phyloP scores from a whole-genome alignment of 441 rosid genomes.

The Jatropha podagrica region DNA sequence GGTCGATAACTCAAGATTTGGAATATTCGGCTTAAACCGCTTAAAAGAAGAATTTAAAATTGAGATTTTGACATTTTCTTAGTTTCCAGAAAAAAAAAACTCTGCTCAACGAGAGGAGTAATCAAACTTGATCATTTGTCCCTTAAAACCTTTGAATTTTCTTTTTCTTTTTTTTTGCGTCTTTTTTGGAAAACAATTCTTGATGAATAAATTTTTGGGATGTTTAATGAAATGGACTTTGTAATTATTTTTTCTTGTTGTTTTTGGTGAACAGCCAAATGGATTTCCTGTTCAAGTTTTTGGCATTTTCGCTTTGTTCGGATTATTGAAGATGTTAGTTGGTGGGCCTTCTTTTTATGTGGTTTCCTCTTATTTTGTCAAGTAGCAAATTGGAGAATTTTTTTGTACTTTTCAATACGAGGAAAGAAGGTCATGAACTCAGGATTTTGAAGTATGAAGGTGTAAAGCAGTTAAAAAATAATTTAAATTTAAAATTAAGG shows the following conservation, averaged over 20 bases:
- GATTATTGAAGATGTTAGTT: no score
- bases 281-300: no score
- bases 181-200: no score
- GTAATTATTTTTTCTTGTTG: no score
- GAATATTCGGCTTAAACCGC: not conserved
- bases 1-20: not conserved
- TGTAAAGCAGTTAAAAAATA: not conserved
- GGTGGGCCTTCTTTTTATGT: not conserved
- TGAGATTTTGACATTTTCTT: not conserved
- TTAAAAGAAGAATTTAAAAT: not conserved
- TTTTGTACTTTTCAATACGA: not conserved
- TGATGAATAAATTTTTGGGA: no score
- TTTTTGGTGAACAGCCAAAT: no score
- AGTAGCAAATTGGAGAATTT: not conserved
- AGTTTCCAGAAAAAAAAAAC: not conserved
- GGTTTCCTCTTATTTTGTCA: not conserved
- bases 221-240: no score
- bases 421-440: constrained; percentile 3
- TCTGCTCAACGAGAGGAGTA: not conserved
- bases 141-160: not conserved
- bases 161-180: not conserved
- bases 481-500: not conserved
- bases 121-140: not conserved
- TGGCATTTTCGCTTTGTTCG: no score
- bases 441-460: not conserved